phyloP scores from a whole-genome alignment of 768 basidiomycete species.

The Amanita exitialis region DNA sequence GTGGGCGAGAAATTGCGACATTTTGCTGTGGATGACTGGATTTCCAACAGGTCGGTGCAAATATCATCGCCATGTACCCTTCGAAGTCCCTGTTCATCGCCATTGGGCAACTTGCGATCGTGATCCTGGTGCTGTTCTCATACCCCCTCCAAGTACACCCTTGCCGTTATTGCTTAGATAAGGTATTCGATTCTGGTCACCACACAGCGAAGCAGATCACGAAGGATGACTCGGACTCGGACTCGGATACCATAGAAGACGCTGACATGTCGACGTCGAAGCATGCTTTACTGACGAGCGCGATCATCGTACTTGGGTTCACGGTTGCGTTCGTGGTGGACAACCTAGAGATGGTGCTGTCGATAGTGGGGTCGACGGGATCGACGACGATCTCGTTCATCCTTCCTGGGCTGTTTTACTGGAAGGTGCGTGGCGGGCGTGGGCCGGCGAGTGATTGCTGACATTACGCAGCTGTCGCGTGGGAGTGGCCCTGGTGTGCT shows the following conservation, averaged over 20 bases:
- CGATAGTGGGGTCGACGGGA: conserved; percentile 94
- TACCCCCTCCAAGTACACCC: conserved; percentile 95
- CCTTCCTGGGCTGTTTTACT: conserved; percentile 87
- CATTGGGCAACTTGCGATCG: conserved; percentile 87
- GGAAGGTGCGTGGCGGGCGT: conserved; percentile 44
- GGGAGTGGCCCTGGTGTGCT: conserved; percentile 40
- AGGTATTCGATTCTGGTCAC: conserved; percentile 55
- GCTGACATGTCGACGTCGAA: conserved; percentile 63
- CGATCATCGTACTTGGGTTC: conserved; percentile 57
- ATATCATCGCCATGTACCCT: conserved; percentile 94
- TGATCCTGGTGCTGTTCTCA: conserved; percentile 81
- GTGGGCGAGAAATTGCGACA: conserved; percentile 25
- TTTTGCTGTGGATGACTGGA: background rate
- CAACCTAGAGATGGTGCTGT: conserved; percentile 75
- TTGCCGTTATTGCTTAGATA: conserved; percentile 85
- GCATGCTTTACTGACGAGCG: conserved; percentile 59
- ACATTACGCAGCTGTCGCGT: conserved; percentile 47
- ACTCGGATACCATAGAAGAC: conserved; percentile 35
- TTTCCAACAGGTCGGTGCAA: conserved; percentile 61
- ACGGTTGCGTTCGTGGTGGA: conserved; percentile 70
- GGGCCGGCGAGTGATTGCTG: background rate
- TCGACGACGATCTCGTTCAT: conserved; percentile 97
- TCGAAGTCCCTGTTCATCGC: conserved; percentile 88
- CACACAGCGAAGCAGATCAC: conserved; percentile 18
- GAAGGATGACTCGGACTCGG: conserved; percentile 32